Base-by-base conservation (phyloP, 2,329 filamentous ascomycete species). In the Fusarium sp. region DNA sequence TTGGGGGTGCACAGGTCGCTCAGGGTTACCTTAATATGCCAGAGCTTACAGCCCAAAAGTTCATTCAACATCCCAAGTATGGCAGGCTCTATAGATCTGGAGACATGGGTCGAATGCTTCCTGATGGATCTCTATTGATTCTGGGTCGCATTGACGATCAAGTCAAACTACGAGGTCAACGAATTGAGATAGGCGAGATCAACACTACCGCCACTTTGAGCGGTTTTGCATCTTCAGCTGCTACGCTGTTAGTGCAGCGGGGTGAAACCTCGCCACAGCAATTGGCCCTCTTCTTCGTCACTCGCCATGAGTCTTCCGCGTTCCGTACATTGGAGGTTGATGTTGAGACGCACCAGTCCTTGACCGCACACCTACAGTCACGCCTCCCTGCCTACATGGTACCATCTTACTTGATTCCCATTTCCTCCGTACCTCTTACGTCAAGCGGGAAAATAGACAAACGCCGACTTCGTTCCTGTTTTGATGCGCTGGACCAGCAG, bases 1-100 rank as follows among this genome's bases (percentile, higher is more conserved):
- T 96, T 73, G 92, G 92, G 12, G 93, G 93, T 10, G 86, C 91
- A 44, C 93, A 97, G 75, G 86, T 97, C 6, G 88, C 87, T 38
- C 81, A 83, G 35, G 92, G 91, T 2, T 96, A 94, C 70, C 80
- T 95, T 26, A 86, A 89, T 54, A 80, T 84, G 74, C 82, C 85
- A 0, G 80, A 83, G 4, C 76, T 91, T 36, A 92, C 89, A 1
- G 74, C 79, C 0, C 76, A 81, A 11, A 92, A 88, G 67, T 91
- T 96, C 57, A 80, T 94, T 43, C 64, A 86, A 1, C 90, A 96
- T 70, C 82, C 88, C 0, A 59, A 73, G 1, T 90, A 87, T 72
- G 93, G 93, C 2, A 85, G 87, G 2, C 76, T 97, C 0, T 97
- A 96, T 71, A 85, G 91, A 11, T 93, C 90, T 31, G 93, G 93